A percentile compares a stretch with the other conserved stretches of the same genome.
Evolutionary conservation across 1,139 yeast species (phyloP).

Genomic region (Taiozyma sp.): DNA sequence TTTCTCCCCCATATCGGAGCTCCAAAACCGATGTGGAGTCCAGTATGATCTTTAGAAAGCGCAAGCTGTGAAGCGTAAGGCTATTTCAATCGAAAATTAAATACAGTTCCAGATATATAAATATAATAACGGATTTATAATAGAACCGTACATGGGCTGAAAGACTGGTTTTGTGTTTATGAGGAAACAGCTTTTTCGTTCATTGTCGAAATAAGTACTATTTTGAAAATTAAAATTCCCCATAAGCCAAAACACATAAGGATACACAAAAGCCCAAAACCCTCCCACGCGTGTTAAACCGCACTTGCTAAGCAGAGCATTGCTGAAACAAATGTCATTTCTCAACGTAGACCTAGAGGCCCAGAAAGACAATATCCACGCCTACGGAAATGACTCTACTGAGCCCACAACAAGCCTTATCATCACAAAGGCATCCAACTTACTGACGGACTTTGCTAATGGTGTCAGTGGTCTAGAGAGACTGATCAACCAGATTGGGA

Average conservation of each 20-base stretch:
- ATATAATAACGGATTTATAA: no score
- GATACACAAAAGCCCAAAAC: not conserved
- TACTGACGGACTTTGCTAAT: slow-evolving; percentile 40
- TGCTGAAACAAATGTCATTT: slow-evolving; percentile 43
- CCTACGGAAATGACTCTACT: slow-evolving; percentile 16
- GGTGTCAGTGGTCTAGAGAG: slow-evolving; percentile 44
- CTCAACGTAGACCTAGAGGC: slow-evolving; percentile 59
- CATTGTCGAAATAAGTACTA: not conserved
- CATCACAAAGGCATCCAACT: slow-evolving; percentile 22
- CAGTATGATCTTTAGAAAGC: no score
- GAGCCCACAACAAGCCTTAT: slow-evolving; percentile 16
- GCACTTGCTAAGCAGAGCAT: not conserved
- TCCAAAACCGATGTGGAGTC: no score
- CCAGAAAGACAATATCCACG: slow-evolving; percentile 29
- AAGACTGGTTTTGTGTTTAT: no score
- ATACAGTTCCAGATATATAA: no score
- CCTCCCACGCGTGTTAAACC: not conserved
- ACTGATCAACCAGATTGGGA: slow-evolving; percentile 46
- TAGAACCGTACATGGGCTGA: no score
- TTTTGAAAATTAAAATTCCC: not conserved
- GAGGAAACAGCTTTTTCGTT: no score
- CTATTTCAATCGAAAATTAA: no score
- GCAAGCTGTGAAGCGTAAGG: no score
- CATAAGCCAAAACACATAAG: not conserved
- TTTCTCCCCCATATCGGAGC: no score